A percentile compares a stretch with the other conserved stretches of the same genome.
Evolutionary conservation across 2,329 filamentous ascomycete genomes (phyloP).

Genomic region (Sporothrix euskadiensis): DNA sequence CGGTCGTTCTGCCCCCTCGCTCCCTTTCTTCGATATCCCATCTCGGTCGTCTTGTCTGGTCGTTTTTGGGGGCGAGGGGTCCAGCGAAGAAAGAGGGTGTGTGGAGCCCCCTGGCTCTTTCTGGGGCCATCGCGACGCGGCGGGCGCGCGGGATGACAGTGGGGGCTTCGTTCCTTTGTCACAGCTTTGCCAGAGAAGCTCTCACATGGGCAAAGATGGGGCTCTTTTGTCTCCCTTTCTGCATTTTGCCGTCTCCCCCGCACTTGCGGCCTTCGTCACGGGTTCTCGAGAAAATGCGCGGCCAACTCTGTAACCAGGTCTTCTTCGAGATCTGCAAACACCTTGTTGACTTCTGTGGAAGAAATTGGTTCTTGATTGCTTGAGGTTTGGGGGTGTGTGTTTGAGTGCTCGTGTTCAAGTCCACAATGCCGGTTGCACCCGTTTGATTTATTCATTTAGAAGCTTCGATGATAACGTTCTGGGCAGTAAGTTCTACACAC

Average conservation of each 20-base stretch:
- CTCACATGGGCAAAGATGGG: not conserved
- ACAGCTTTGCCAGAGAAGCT: not conserved
- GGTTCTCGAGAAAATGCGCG: conserved; percentile 2
- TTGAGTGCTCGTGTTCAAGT: too few species aligned
- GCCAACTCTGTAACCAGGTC: not conserved
- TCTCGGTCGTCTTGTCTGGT: not conserved
- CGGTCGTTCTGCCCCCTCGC: not conserved
- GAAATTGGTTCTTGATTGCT: too few species aligned
- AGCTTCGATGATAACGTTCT: too few species aligned
- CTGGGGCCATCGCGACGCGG: not conserved
- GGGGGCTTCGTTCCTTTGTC: not conserved
- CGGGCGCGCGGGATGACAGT: conserved; percentile 20
- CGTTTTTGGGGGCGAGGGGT: not conserved
- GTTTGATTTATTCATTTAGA: not conserved
- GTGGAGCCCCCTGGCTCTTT: not conserved
- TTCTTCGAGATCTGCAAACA: not conserved
- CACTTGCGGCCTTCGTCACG: not conserved
- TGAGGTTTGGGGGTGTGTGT: too few species aligned
- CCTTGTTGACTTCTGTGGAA: too few species aligned
- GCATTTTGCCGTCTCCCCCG: not conserved
- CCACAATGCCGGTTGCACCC: not conserved
- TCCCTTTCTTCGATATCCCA: too few species aligned
- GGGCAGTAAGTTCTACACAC: not conserved
- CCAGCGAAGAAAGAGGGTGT: conserved; percentile 4
- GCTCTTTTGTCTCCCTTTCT: not conserved